Evolutionary conservation across 768 basidiomycete species (phyloP).

Genomic region (Sporobolomyces phaffii): DNA sequence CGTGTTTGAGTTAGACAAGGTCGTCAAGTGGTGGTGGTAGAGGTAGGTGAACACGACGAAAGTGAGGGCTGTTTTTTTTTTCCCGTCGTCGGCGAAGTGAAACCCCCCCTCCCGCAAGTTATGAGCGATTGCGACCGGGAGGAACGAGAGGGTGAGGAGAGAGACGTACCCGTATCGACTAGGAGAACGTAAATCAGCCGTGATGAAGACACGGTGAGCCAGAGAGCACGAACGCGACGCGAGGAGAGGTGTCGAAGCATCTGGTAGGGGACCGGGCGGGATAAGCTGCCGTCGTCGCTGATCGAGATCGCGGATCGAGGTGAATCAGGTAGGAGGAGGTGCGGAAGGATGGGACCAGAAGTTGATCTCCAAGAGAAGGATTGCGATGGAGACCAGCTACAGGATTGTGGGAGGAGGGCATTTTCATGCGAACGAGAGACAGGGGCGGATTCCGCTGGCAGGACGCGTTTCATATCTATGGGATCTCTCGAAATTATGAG

Average conservation of each 20-base stretch:
- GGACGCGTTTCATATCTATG: not conserved
- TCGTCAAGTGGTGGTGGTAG: not conserved
- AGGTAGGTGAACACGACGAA: not conserved
- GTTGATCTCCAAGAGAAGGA: not conserved
- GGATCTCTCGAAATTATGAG: too few relatives aligned
- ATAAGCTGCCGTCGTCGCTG: too few relatives aligned
- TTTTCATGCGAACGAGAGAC: not conserved
- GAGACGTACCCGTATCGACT: conserved; percentile 1
- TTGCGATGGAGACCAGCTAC: not conserved
- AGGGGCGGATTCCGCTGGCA: not conserved
- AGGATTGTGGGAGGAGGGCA: not conserved
- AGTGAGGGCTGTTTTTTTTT: conserved; percentile 10
- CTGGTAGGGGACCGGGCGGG: too few relatives aligned
- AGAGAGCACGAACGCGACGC: not conserved
- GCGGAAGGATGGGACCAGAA: not conserved
- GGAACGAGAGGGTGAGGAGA: not conserved
- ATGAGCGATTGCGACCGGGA: too few relatives aligned
- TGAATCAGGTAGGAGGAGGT: not conserved
- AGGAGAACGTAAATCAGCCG: conserved; percentile 4
- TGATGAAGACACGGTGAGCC: not conserved
- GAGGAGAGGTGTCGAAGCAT: not conserved
- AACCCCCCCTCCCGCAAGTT: too few relatives aligned
- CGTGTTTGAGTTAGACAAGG: not conserved
- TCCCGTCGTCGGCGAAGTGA: too few relatives aligned
- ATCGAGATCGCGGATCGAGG: not conserved